Evolutionary conservation across 371 early-diverging fungal species (phyloP).

Genomic region (Haplosporangium sp.): DNA sequence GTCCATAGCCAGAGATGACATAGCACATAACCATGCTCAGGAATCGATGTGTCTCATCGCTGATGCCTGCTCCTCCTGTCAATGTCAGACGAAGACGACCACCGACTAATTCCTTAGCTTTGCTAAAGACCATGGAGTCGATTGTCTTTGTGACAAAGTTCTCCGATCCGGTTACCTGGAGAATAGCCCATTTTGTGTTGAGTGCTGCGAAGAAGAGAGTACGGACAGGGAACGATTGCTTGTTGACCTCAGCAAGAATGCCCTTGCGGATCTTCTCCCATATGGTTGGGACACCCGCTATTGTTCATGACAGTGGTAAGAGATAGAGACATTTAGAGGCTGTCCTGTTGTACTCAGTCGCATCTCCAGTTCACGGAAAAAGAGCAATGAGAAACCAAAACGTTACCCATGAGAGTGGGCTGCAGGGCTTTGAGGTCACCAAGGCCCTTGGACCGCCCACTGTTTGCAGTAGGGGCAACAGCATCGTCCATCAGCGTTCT

Average conservation of each 20-base stretch:
- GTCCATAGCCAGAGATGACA: constrained; percentile 70
- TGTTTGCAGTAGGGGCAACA: constrained; percentile 61
- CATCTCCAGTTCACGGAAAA: too few relatives aligned
- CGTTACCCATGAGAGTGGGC: constrained; percentile 84
- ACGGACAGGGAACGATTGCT: constrained; percentile 66
- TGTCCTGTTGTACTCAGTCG: too few relatives aligned
- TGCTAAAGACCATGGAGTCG: constrained; percentile 82
- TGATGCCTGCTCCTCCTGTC: constrained; percentile 95
- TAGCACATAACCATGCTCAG: constrained; percentile 65
- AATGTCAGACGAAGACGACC: constrained; percentile 85
- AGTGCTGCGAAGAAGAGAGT: constrained; percentile 72
- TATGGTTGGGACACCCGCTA: constrained; percentile 88
- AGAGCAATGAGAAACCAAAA: background rate
- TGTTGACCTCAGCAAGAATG: constrained; percentile 74
- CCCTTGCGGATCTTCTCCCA: constrained; percentile 91
- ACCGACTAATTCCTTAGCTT: constrained; percentile 84
- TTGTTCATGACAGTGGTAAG: background rate
- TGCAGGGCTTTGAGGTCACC: constrained; percentile 90
- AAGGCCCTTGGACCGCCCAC: constrained; percentile 77
- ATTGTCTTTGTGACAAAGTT: constrained; percentile 76
- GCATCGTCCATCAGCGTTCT: constrained; percentile 87
- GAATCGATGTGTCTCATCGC: constrained; percentile 86
- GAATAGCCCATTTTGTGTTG: constrained; percentile 77
- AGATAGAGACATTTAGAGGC: background rate
- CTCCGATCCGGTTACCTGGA: constrained; percentile 62